Conservation (phyloP, 805 yeast genomes). For the Debaryomyces prosopidis region DNA sequence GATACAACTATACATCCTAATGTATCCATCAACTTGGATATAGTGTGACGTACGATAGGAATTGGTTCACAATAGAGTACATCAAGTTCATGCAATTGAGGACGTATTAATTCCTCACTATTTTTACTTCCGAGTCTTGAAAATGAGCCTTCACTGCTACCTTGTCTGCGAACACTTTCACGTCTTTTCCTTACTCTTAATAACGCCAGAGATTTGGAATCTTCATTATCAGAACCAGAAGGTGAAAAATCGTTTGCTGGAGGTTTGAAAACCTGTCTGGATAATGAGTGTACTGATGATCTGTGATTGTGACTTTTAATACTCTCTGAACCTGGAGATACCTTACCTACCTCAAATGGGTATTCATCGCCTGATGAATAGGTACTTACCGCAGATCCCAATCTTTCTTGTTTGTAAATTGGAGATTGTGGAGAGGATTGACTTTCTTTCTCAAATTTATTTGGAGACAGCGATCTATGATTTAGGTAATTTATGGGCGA, state of each 20-base stretch:
- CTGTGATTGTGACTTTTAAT: conserved; percentile 14
- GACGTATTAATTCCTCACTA: conserved; percentile 4
- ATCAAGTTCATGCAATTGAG: conserved; percentile 44
- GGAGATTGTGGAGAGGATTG: conserved; percentile 12
- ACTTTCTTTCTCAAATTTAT: conserved; percentile 11
- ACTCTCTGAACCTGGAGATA: conserved; percentile 2
- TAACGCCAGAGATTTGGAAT: conserved; percentile 49
- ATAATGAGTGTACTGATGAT: conserved; percentile 25
- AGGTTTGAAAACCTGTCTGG: conserved; percentile 22
- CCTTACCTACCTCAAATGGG: conserved; percentile 11
- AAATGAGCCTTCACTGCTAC: conserved; percentile 9
- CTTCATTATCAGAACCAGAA: conserved; percentile 71
- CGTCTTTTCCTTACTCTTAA: conserved; percentile 55
- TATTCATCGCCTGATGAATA: conserved; percentile 35
- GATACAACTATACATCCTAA: conserved; percentile 80
- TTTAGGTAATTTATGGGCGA: conserved; percentile 35
- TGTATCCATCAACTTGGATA: conserved; percentile 60
- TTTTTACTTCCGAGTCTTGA: conserved; percentile 3
- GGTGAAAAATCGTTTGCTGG: conserved; percentile 40
- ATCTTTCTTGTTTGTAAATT: conserved; percentile 28
- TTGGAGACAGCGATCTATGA: conserved; percentile 28
- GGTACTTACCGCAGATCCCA: conserved; percentile 30
- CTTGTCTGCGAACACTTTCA: conserved; percentile 45
- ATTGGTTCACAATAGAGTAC: conserved; percentile 84
- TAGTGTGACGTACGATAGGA: conserved; percentile 73